Conservation (phyloP, 2,329 filamentous ascomycete genomes). For the Colletotrichum tropicicola region DNA sequence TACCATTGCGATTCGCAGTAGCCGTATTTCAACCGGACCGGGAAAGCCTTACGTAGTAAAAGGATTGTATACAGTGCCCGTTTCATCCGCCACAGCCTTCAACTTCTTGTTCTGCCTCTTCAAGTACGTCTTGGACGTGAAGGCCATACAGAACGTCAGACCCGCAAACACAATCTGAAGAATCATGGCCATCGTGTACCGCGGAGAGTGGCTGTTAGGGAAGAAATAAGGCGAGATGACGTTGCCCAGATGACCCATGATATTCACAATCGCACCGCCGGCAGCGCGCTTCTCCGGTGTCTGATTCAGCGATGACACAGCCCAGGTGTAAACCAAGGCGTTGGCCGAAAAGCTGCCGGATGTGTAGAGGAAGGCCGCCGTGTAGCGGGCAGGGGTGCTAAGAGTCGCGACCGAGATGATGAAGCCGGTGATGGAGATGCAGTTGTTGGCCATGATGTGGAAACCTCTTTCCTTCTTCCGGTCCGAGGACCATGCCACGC, state of each 20-base stretch:
- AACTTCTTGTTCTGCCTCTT: conserved; percentile 31
- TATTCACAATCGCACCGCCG: conserved; percentile 51
- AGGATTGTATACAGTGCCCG: conserved; percentile 22
- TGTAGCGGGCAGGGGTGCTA: conserved; percentile 41
- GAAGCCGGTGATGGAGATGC: conserved; percentile 49
- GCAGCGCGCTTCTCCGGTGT: conserved; percentile 54
- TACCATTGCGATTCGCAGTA: too few species aligned
- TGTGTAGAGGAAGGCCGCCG: conserved; percentile 46
- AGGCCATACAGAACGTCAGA: conserved; percentile 15
- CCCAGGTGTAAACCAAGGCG: conserved; percentile 48
- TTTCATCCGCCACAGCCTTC: conserved; percentile 9
- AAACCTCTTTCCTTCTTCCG: conserved; percentile 50
- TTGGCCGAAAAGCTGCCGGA: conserved; percentile 49
- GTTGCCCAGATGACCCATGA: conserved; percentile 51
- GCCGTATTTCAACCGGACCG: too few species aligned
- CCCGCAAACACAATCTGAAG: conserved; percentile 29
- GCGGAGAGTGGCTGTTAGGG: conserved; percentile 47
- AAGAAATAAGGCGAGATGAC: conserved; percentile 57
- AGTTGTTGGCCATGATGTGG: conserved; percentile 48
- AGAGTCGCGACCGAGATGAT: conserved; percentile 41
- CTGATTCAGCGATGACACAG: conserved; percentile 48
- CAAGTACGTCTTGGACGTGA: conserved; percentile 18
- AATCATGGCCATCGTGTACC: conserved; percentile 50
- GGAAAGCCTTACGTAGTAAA: conserved; percentile 32
- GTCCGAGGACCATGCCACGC: conserved; percentile 52